Evolutionary conservation across 1,284 basidiomycete genomes (phyloP).

Genomic region (Ustilago hordei): DNA sequence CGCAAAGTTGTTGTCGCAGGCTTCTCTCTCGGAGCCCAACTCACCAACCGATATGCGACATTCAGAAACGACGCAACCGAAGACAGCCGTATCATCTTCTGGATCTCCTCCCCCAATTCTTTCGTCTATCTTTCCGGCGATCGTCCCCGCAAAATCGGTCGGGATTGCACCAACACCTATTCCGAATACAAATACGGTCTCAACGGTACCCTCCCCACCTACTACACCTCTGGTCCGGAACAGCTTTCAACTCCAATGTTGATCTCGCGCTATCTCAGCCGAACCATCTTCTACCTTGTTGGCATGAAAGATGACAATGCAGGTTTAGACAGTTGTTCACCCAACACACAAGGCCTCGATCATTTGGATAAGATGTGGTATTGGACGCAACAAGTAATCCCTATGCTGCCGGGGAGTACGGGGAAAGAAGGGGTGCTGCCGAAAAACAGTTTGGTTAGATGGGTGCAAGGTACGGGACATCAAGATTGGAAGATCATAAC

Average conservation of each 20-base stretch:
- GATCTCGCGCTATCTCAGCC: slow-evolving; percentile 39
- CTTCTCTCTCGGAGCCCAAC: slow-evolving; percentile 61
- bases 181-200: slow-evolving; percentile 67
- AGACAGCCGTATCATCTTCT: slow-evolving; percentile 54
- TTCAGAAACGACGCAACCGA: slow-evolving; percentile 44
- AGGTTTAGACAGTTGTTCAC: slow-evolving; percentile 49
- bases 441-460: slow-evolving; percentile 32
- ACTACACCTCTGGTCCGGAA: slow-evolving; percentile 22
- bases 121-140: slow-evolving; percentile 58
- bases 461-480: slow-evolving; percentile 48
- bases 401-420: slow-evolving; percentile 49
- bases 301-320: slow-evolving; percentile 46
- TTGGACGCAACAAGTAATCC: slow-evolving; percentile 56
- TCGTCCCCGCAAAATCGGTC: slow-evolving; percentile 36
- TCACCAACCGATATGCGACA: slow-evolving; percentile 57
- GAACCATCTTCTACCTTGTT: slow-evolving; percentile 58
- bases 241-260: slow-evolving; percentile 14
- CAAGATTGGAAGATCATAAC: slow-evolving; percentile 54
- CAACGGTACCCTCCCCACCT: slow-evolving; percentile 55
- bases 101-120: slow-evolving; percentile 59
- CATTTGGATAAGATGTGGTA: slow-evolving; percentile 62
- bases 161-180: slow-evolving; percentile 35
- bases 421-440: slow-evolving; percentile 41
- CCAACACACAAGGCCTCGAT: slow-evolving; percentile 52
- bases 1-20: slow-evolving; percentile 63